These are phyloP conservation scores for Magnusiomyces clavatus DNA, from an alignment of 1,139 yeast species.

Conservation along the genomic window DNA sequence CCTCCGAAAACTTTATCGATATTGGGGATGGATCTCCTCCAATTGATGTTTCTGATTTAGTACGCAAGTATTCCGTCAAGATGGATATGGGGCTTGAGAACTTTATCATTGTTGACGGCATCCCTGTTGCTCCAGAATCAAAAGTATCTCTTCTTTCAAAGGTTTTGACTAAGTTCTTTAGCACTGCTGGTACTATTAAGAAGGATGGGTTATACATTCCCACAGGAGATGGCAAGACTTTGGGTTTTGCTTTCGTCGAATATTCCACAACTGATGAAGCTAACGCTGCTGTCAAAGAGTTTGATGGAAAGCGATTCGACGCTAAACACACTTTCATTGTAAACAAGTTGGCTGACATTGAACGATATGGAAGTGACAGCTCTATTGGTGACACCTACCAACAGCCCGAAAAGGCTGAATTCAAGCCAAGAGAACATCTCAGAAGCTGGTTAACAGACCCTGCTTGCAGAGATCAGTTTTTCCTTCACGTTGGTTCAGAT, in stretches of 20 bases:
- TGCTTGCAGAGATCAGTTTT: constrained; percentile 84
- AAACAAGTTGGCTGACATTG: constrained; percentile 78
- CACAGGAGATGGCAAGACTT: constrained; percentile 59
- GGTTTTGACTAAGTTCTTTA: constrained; percentile 75
- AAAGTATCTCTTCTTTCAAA: constrained; percentile 79
- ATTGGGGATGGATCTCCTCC: constrained; percentile 7
- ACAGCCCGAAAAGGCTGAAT: constrained; percentile 66
- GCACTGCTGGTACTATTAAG: constrained; percentile 61
- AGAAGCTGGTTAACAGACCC: constrained; percentile 88
- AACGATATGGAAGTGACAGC: constrained; percentile 67
- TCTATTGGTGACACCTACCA: constrained; percentile 53
- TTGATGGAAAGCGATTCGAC: constrained; percentile 87
- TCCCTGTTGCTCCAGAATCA: constrained; percentile 82
- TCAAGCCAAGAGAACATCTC: constrained; percentile 71
- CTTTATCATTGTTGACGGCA: constrained; percentile 87
- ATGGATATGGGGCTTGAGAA: constrained; percentile 60
- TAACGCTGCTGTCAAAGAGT: constrained; percentile 66
- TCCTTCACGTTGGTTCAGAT: constrained; percentile 69
- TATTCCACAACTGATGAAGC: constrained; percentile 64
- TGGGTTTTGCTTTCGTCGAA: constrained; percentile 85
- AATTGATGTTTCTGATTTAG: constrained; percentile 81
- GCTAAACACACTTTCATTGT: constrained; percentile 84
- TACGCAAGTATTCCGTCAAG: constrained; percentile 60
- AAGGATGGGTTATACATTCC: constrained; percentile 76
- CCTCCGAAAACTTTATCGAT: constrained; percentile 2